These are phyloP conservation scores for Pyrenochaeta sp. DNA, from an alignment of 2,329 filamentous ascomycete genomes.

Conservation along the genomic window DNA sequence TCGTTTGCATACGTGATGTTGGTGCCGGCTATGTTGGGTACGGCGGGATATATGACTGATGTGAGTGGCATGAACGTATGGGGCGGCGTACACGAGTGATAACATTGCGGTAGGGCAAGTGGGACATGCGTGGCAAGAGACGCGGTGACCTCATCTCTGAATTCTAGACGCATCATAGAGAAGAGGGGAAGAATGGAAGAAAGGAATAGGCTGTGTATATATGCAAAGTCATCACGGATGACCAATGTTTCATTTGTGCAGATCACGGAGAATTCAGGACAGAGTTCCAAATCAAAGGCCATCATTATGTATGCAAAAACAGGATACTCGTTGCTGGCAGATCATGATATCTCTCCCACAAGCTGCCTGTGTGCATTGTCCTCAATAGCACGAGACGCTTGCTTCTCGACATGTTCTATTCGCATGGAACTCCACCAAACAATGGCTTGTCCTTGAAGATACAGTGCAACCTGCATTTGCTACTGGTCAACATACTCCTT, in stretches of 20 bases:
- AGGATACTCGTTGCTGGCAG: no score
- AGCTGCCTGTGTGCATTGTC: no score
- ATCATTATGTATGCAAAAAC: no score
- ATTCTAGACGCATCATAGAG: constrained; percentile 62
- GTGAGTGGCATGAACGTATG: constrained; percentile 67
- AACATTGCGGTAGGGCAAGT: constrained; percentile 74
- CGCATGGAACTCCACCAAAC: no score
- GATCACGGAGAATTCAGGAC: no score
- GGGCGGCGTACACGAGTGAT: constrained; percentile 17
- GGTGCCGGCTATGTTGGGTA: constrained; percentile 75
- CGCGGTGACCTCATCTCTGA: constrained; percentile 85
- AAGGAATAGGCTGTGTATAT: constrained; percentile 20
- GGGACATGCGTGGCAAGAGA: constrained; percentile 84
- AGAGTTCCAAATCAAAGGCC: no score
- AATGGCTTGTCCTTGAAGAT: no score
- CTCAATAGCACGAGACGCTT: no score
- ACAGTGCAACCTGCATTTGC: no score
- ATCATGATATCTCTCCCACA: no score
- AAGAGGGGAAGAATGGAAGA: neutral
- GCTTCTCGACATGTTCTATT: no score
- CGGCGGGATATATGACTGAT: constrained; percentile 81
- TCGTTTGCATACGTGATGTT: constrained; percentile 78
- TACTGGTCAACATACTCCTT: no score
- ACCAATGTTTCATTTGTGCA: neutral
- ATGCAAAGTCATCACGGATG: constrained; percentile 1